Evolutionary conservation across 2,329 filamentous ascomycete genomes (phyloP).

Genomic region (Colletotrichum sp.): DNA sequence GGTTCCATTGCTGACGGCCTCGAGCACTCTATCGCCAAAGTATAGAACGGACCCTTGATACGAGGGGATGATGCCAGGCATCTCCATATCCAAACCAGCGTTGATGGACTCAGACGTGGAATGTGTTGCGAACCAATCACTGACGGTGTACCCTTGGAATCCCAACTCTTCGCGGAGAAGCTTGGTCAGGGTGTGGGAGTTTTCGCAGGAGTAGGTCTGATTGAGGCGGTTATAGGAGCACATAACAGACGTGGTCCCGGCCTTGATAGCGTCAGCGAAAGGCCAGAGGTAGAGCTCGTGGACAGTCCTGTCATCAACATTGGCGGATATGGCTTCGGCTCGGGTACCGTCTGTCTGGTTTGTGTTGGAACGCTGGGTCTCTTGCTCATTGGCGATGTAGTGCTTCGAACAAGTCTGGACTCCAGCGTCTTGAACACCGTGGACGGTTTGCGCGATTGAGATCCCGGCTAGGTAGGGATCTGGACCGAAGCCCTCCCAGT

Average conservation of each 20-base stretch:
- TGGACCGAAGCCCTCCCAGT: constrained; percentile 65
- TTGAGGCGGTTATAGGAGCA: constrained; percentile 42
- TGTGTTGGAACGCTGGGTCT: constrained; percentile 50
- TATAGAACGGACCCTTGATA: constrained; percentile 34
- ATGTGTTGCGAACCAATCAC: constrained; percentile 49
- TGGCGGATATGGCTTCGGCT: constrained; percentile 24
- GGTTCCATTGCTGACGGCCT: constrained; percentile 75
- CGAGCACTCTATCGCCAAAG: constrained; percentile 69
- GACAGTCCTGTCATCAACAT: constrained; percentile 29
- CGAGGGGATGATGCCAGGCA: constrained; percentile 38
- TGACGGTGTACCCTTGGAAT: constrained; percentile 52
- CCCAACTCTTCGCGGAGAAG: constrained; percentile 55
- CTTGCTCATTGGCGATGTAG: constrained; percentile 33
- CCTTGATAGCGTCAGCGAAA: constrained; percentile 28
- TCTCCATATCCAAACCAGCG: constrained; percentile 50
- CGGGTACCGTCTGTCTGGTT: constrained; percentile 61
- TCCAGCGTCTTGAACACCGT: constrained; percentile 72
- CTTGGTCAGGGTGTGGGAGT: constrained; percentile 45
- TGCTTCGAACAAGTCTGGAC: constrained; percentile 68
- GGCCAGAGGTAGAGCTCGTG: constrained; percentile 36
- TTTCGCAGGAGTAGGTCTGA: constrained; percentile 52
- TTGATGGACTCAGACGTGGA: constrained; percentile 36
- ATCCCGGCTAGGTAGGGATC: constrained; percentile 73
- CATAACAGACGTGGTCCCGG: constrained; percentile 31
- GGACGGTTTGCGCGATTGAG: constrained; percentile 67